Conservation (phyloP, 2,329 filamentous ascomycete genomes). For the Xenoacremonium recifei region DNA sequence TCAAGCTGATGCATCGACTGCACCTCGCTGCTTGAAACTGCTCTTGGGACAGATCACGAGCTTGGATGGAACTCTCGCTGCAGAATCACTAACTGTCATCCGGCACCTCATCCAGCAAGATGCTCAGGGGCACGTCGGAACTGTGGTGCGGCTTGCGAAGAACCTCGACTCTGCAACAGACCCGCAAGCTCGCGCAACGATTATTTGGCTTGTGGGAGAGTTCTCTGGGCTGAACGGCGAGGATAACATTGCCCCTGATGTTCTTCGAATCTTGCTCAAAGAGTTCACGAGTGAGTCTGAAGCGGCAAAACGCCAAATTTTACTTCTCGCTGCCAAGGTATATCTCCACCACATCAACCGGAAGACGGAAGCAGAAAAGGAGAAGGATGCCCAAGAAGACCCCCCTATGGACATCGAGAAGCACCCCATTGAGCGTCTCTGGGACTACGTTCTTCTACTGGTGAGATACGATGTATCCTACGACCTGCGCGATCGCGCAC, state of each 20-base stretch:
- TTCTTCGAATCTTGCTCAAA: constrained; percentile 82
- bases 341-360: constrained; percentile 85
- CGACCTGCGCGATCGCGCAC: constrained; percentile 86
- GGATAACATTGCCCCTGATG: constrained; percentile 90
- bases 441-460: constrained; percentile 80
- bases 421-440: constrained; percentile 74
- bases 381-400: constrained; percentile 32
- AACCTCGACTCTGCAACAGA: constrained; percentile 88
- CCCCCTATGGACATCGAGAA: constrained; percentile 30
- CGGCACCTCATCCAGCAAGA: constrained; percentile 93
- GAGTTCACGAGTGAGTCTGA: constrained; percentile 83
- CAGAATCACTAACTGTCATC: constrained; percentile 91
- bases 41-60: constrained; percentile 86
- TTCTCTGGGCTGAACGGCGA: constrained; percentile 78
- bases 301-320: constrained; percentile 83
- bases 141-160: constrained; percentile 84
- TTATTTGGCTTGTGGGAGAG: constrained; percentile 96
- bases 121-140: constrained; percentile 75
- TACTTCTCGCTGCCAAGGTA: constrained; percentile 92
- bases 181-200: constrained; percentile 85
- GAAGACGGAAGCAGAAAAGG: constrained; percentile 44
- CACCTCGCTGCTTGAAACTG: constrained; percentile 76
- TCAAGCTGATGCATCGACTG: constrained; percentile 69
- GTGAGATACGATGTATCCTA: constrained; percentile 93
- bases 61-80: constrained; percentile 81